Evolutionary conservation across 2,329 filamentous ascomycete species (phyloP).

Genomic region (Mycosphaerella sp.): DNA sequence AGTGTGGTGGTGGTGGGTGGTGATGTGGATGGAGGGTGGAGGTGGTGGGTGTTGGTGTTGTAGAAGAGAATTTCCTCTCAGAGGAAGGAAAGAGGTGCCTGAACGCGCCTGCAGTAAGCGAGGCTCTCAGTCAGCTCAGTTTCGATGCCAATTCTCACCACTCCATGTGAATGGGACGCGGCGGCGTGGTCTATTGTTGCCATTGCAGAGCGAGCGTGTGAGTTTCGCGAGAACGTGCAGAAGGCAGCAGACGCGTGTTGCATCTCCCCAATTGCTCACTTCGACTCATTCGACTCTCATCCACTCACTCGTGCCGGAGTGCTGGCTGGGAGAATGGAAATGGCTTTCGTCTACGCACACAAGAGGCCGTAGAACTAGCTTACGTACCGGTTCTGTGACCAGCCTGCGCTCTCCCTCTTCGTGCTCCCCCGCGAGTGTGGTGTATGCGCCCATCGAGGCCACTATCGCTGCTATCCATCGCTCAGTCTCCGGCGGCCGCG

Average conservation of each 20-base stretch:
- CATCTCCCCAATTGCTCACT: no score
- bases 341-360: background rate
- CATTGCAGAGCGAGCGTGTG: background rate
- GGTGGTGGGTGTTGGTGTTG: background rate
- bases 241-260: background rate
- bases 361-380: background rate
- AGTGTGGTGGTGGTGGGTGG: background rate
- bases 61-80: background rate
- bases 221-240: background rate
- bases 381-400: background rate
- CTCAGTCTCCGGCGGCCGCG: background rate
- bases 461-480: background rate
- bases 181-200: background rate
- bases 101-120: background rate
- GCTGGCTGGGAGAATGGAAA: background rate
- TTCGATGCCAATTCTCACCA: no score
- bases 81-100: slow-evolving; percentile 1
- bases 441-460: background rate
- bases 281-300: no score
- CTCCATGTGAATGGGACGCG: background rate
- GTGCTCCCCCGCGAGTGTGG: no score
- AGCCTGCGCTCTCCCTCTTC: background rate
- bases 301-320: no score
- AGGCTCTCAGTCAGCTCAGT: background rate
- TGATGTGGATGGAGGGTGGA: background rate